phyloP scores from a whole-genome alignment of 2,329 filamentous ascomycete species.

The Pyricularia sp. region DNA sequence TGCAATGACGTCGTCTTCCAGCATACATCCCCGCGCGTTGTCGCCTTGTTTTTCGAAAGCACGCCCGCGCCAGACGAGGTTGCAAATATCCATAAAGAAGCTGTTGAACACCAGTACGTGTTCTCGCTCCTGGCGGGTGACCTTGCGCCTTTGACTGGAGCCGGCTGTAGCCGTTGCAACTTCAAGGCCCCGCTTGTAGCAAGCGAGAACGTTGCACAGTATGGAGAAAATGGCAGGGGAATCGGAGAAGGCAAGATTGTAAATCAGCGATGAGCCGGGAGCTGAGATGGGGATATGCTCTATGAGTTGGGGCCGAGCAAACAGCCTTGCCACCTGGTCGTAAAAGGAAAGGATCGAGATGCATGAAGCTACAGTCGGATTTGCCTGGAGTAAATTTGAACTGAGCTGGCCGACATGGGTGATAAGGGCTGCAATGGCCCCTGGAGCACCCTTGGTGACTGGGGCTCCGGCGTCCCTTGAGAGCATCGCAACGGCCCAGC shows the following conservation, averaged over 20 bases:
- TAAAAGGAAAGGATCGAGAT: slow-evolving; percentile 63
- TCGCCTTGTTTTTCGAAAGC: slow-evolving; percentile 56
- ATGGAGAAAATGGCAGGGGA: slow-evolving; percentile 57
- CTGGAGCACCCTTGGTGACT: slow-evolving; percentile 21
- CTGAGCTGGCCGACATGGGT: slow-evolving; percentile 44
- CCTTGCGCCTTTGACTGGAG: slow-evolving; percentile 17
- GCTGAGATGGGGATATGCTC: slow-evolving; percentile 53
- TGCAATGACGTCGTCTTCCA: slow-evolving; percentile 21
- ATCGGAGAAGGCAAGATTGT: slow-evolving; percentile 58
- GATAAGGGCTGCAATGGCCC: slow-evolving; percentile 31
- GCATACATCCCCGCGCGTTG: slow-evolving; percentile 48
- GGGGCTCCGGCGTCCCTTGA: slow-evolving; percentile 11
- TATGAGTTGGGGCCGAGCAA: slow-evolving; percentile 40
- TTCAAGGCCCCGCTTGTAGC: slow-evolving; percentile 69
- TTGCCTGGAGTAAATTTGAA: slow-evolving; percentile 50
- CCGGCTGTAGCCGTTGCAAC: slow-evolving; percentile 35
- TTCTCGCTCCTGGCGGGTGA: slow-evolving; percentile 40
- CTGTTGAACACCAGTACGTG: slow-evolving; percentile 69
- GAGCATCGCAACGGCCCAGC: slow-evolving; percentile 42
- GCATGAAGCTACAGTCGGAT: slow-evolving; percentile 29
- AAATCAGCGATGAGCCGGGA: slow-evolving; percentile 58
- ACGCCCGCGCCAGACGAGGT: slow-evolving; percentile 68
- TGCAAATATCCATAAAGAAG: slow-evolving; percentile 80
- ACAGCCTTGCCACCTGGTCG: slow-evolving; percentile 47
- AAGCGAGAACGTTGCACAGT: slow-evolving; percentile 58